phyloP scores from a whole-genome alignment of 371 early-diverging fungal genomes.

The Rhizopus sp. region DNA sequence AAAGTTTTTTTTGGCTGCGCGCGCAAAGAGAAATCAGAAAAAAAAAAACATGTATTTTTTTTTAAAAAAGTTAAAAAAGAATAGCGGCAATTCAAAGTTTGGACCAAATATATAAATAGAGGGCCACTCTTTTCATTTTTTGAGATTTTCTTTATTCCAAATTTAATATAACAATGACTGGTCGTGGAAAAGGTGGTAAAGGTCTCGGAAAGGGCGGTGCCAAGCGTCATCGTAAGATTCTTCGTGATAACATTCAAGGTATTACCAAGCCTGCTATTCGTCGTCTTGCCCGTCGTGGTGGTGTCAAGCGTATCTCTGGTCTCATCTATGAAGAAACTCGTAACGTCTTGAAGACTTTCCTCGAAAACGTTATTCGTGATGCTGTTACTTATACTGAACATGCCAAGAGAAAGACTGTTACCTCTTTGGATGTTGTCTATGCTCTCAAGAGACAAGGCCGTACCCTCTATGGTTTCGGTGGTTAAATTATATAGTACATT shows the following conservation, averaged over 20 bases:
- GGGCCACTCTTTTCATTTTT: conserved; percentile 1
- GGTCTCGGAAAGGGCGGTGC: conserved; percentile 97
- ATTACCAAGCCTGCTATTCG: conserved; percentile 99
- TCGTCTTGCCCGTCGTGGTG: conserved; percentile 99
- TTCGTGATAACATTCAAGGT: conserved; percentile 98
- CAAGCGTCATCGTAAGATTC: conserved; percentile 99
- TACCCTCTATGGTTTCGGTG: conserved; percentile 75
- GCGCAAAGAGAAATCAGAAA: neutral
- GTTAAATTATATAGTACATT: conserved; percentile 10
- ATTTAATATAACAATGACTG: conserved; percentile 63
- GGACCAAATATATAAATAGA: conserved; percentile 8
- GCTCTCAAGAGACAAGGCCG: conserved; percentile 99
- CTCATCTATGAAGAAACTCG: conserved; percentile 99
- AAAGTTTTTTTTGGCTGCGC: neutral
- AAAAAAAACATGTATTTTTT: conserved; percentile 9
- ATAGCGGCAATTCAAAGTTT: conserved; percentile 13
- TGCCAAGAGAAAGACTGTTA: conserved; percentile 99
- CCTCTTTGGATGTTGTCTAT: conserved; percentile 84
- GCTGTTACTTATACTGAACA: conserved; percentile 99
- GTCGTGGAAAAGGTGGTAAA: conserved; percentile 98
- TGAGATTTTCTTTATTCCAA: conserved; percentile 14
- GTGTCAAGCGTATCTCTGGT: conserved; percentile 99
- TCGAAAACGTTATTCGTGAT: conserved; percentile 98
- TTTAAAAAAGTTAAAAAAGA: conserved; percentile 2
- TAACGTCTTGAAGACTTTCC: conserved; percentile 95